phyloP scores from a whole-genome alignment of 192 early-diverging fungal species.

The Gryganskiella cystojenkinii region DNA sequence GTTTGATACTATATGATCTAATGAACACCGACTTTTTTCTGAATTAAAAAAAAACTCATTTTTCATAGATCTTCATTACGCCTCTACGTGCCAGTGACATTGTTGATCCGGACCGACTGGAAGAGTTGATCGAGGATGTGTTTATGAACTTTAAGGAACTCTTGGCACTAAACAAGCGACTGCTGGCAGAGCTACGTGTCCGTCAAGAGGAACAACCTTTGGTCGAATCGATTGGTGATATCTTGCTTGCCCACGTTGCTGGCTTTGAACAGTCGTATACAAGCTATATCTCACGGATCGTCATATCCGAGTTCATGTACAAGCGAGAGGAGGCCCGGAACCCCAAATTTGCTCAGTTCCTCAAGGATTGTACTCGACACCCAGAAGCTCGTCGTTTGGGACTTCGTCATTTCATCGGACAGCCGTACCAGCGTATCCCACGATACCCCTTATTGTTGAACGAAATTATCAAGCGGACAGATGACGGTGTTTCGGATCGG shows the following conservation, averaged over 20 bases:
- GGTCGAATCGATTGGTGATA: conserved; percentile 85
- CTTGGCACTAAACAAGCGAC: conserved; percentile 65
- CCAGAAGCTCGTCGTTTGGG: conserved; percentile 87
- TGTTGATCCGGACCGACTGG: conserved; percentile 68
- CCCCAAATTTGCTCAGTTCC: conserved; percentile 75
- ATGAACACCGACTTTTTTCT: not conserved
- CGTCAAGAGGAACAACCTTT: conserved; percentile 75
- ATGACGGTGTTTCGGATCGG: conserved; percentile 79
- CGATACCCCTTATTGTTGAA: conserved; percentile 88
- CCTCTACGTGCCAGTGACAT: conserved; percentile 71
- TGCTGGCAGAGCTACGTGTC: conserved; percentile 67
- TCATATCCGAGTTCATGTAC: conserved; percentile 80
- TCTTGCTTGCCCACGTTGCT: conserved; percentile 76
- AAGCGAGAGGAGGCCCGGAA: conserved; percentile 83
- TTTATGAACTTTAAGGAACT: conserved; percentile 80
- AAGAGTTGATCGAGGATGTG: conserved; percentile 78
- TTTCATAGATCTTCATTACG: conserved; percentile 69
- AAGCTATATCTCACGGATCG: conserved; percentile 85
- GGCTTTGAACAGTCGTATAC: conserved; percentile 78
- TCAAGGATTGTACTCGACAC: conserved; percentile 69
- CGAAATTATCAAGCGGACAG: conserved; percentile 84
- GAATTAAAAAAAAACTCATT: no score
- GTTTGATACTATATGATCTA: not conserved
- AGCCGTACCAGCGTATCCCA: conserved; percentile 87
- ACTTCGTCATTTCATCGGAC: conserved; percentile 85